phyloP scores from a whole-genome alignment of 176 grass and related monocot species.

The Juncus inflexus region DNA sequence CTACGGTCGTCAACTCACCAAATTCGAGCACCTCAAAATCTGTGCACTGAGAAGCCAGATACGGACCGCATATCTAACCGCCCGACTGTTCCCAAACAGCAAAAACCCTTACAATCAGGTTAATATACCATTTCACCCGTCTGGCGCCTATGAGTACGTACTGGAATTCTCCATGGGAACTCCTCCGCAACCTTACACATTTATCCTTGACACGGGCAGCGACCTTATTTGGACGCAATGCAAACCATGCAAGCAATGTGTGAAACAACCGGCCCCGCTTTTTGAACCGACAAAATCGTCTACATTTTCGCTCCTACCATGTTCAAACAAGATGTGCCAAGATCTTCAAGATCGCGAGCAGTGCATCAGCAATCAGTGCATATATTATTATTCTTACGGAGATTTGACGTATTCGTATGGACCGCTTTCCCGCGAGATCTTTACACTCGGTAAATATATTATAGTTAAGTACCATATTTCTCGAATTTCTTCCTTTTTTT shows the following conservation, averaged over 20 bases:
- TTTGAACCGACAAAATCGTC: conserved; percentile 42
- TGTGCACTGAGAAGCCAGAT: conserved; percentile 34
- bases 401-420: conserved; percentile 47
- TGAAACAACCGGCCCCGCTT: conserved; percentile 37
- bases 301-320: conserved; percentile 47
- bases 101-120: neutral
- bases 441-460: conserved; percentile 47
- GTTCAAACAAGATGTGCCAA: conserved; percentile 40
- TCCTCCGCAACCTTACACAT: conserved; percentile 33
- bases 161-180: conserved; percentile 47
- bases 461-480: too few species aligned
- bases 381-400: conserved; percentile 54
- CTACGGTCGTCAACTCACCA: neutral
- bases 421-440: conserved; percentile 37
- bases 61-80: neutral
- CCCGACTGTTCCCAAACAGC: conserved; percentile 1
- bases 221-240: conserved; percentile 57
- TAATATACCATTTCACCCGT: conserved; percentile 17
- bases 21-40: conserved; percentile 14
- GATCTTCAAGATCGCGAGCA: conserved; percentile 21
- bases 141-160: conserved; percentile 1
- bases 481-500: too few species aligned
- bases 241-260: conserved; percentile 50
- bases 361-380: conserved; percentile 52
- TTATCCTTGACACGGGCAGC: conserved; percentile 48